Base-by-base conservation (phyloP, 768 basidiomycete genomes). In the Lactarius pseudohatsudake region DNA sequence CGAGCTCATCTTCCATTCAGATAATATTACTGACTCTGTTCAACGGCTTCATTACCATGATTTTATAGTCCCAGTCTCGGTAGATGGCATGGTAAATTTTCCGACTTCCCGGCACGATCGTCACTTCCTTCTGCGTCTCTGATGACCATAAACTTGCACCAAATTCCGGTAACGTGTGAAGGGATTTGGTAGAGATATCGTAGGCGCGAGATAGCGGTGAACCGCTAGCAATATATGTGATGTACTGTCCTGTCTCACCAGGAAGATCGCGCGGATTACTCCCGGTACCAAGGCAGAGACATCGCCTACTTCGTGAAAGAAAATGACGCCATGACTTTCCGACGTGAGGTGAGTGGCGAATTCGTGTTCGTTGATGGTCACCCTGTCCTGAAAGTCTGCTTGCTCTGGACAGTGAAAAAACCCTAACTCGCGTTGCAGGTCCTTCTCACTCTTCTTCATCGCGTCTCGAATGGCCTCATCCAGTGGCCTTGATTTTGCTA, bases 1-100 rank as follows among this genome's bases (percentile, higher is more conserved):
- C 38, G 38, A 38, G 38, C 10, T 28, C 10, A 13, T 11, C 38
- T 38, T 38, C 38, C 38, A 38, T 38, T 2, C 38, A 38, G 38
- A 11, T 38, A 13, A 38, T 38, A 38, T 38, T 38, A 38, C 10
- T 38, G 38, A 59, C 58, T 26, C 57, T n/a, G 13, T 58, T 58
- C 9, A 58, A 26, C 13, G 57, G 57, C n/a, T 58, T 58, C 57
- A 59, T 59, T 26, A 43, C 58, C 58, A 59, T 22, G 20, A 59
- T 43, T 20, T 43, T 59, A 40, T 43, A 26, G 38, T 38, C 38
- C 38, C 38, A 38, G 38, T 38, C 38, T 38, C 40, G 26, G 40
- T 43, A 43, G 32, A 59, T 59, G 3, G 58, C 58, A 59, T 47
- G 43, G 10, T 13, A 38, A 11, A 38, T 38, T 13, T 30, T 28